These are phyloP conservation scores for Umbilicus rupestris DNA, from an alignment of 164 flowering plant genomes.

Conservation along the genomic window DNA sequence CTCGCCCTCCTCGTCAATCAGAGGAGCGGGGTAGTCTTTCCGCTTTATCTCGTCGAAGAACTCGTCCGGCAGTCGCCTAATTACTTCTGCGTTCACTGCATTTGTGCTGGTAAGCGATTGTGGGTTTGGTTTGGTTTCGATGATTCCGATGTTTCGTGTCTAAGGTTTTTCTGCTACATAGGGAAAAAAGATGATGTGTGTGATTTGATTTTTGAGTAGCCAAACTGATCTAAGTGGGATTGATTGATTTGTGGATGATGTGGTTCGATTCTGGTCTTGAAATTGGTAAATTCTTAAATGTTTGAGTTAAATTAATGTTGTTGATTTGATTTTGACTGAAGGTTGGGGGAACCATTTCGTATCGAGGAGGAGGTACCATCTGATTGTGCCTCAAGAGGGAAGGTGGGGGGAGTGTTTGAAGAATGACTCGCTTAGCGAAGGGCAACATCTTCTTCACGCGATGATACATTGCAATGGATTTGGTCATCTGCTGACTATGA, in stretches of 20 bases:
- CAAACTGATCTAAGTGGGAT: neutral
- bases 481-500: conserved; percentile 10
- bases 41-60: conserved; percentile 10
- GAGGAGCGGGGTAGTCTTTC: conserved; percentile 5
- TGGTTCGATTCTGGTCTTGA: neutral
- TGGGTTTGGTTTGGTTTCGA: neutral
- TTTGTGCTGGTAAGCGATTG: conserved; percentile 4
- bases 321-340: neutral
- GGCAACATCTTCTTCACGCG: conserved; percentile 6
- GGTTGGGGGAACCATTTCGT: conserved; percentile 13
- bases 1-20: neutral
- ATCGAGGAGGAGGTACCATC: conserved; percentile 11
- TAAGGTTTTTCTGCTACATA: neutral
- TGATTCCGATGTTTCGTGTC: neutral
- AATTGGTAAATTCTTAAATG: neutral
- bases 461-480: conserved; percentile 13
- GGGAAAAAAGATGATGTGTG: neutral
- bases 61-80: neutral
- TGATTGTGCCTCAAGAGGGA: conserved; percentile 9
- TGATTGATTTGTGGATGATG: neutral
- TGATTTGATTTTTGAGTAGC: neutral
- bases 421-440: neutral
- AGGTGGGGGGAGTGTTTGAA: conserved; percentile 6
- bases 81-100: conserved; percentile 8
- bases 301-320: neutral